These are phyloP conservation scores for Pinus taeda DNA, from an alignment of 75 land plant species.

Conservation along the genomic window DNA sequence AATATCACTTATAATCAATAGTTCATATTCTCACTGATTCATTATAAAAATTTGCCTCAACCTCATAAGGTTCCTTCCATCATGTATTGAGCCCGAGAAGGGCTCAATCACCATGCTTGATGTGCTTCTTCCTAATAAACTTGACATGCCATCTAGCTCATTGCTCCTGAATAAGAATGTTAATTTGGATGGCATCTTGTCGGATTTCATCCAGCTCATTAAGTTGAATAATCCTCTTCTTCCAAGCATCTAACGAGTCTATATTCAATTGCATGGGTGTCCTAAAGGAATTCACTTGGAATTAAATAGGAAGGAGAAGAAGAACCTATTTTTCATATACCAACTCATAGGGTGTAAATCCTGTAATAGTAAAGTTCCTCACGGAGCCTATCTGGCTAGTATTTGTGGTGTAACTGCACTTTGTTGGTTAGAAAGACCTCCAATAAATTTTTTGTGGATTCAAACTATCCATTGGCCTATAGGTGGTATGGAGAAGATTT, in stretches of 20 bases:
- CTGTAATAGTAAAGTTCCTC: neutral
- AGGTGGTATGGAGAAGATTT: neutral
- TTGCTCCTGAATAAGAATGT: neutral
- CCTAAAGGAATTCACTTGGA: neutral
- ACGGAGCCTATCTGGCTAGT: neutral
- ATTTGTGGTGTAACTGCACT: neutral
- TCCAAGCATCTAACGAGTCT: neutral
- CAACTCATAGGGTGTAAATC: neutral
- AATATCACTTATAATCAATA: too few relatives aligned
- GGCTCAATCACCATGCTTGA: neutral
- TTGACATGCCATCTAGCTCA: neutral
- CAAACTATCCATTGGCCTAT: neutral
- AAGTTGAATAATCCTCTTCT: neutral
- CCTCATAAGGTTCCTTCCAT: neutral
- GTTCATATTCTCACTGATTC: neutral
- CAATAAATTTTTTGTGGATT: neutral
- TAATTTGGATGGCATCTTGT: neutral
- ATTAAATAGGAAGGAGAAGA: neutral
- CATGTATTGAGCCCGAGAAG: neutral
- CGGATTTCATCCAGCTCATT: neutral
- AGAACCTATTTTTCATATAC: neutral
- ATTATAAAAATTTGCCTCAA: neutral
- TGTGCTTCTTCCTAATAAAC: neutral
- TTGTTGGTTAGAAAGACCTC: neutral
- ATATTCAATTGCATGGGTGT: neutral